Base-by-base conservation (phyloP, 345 rosid genomes). In the Firmiana major region DNA sequence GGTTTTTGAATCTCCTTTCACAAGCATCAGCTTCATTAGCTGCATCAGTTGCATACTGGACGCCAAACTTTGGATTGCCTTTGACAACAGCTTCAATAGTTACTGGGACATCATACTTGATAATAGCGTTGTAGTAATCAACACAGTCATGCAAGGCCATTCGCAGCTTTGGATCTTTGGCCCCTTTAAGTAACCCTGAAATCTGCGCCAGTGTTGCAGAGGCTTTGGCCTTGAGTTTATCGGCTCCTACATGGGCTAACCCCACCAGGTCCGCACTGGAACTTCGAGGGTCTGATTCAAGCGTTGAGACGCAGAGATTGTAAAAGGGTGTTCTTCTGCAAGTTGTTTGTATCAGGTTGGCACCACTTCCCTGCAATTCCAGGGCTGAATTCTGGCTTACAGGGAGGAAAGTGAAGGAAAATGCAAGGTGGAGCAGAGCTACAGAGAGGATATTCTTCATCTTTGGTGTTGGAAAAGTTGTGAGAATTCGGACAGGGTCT, bases 31-130 rank as follows among this genome's bases (percentile, higher is more conserved):
- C 90, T 72, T 79, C 87, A 3, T 42, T 45, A 46, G 75, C 71
- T 17, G 84, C 79, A 46, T 83, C 89, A 4, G 40, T 22, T 5
- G 81, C 28, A 3, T 76, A 78, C 6, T 24, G 63, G 26, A 73
- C 84, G 0, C 83, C 86, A 43, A 84, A 82, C 65, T 84, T 87
- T 1, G 83, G 82, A 48, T 81, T 45, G 8, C 81, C 86, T 55
- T 80, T 80, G 21, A 22, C 13, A 7, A 87, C 45, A 36, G 85
- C 87, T 11, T 68, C 79, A 26, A 79, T 77, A 7, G 86, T 75
- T 38, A 63, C 75, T 3, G 78, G 81, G 26, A 87, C 48, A 46
- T 68, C 78, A 43, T 64, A 81, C 71, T 83, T 75, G 31, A 87
- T 78, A 28, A 87, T 82, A 15, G 82, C 70, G 57, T 81, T 81